phyloP scores from a whole-genome alignment of 257 asterid genomes.

The Nicotiana knightiana region DNA sequence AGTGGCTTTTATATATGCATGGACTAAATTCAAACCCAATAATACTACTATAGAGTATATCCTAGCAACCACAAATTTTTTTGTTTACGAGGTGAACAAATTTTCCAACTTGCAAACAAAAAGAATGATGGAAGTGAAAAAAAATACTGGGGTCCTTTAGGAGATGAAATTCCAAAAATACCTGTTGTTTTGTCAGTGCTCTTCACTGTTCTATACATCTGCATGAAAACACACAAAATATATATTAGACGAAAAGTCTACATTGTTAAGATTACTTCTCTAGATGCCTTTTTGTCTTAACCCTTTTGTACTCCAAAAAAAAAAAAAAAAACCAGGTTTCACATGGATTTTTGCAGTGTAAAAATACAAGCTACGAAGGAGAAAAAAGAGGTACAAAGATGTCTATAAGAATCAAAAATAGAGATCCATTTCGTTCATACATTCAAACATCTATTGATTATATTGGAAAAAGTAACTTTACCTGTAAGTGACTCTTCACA shows the following conservation, averaged over 20 bases:
- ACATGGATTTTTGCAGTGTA: constrained; percentile 2
- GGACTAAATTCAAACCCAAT: neutral
- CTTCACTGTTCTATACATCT: constrained; percentile 99
- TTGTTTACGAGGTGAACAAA: neutral
- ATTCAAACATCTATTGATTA: constrained; percentile 8
- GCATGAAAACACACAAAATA: constrained; percentile 40
- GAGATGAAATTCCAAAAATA: constrained; percentile 25
- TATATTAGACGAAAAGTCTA: constrained; percentile 20
- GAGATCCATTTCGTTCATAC: neutral
- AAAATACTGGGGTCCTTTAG: constrained; percentile 31
- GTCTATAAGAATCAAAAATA: constrained; percentile 1
- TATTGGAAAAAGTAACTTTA: constrained; percentile 8
- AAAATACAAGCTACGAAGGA: neutral
- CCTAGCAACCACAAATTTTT: neutral
- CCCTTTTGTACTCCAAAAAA: constrained; percentile 20
- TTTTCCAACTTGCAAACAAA: constrained; percentile 24
- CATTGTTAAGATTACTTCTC: constrained; percentile 23
- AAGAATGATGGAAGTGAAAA: constrained; percentile 20
- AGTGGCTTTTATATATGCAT: neutral
- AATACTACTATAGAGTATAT: too few relatives aligned
- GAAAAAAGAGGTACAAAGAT: neutral
- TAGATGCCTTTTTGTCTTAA: constrained; percentile 55
- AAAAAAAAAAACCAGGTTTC: neutral
- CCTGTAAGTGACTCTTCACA: constrained; percentile 95
- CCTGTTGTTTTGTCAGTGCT: constrained; percentile 78